Conservation (phyloP, 2,329 filamentous ascomycete species). For the Cytospora chrysosperma region DNA sequence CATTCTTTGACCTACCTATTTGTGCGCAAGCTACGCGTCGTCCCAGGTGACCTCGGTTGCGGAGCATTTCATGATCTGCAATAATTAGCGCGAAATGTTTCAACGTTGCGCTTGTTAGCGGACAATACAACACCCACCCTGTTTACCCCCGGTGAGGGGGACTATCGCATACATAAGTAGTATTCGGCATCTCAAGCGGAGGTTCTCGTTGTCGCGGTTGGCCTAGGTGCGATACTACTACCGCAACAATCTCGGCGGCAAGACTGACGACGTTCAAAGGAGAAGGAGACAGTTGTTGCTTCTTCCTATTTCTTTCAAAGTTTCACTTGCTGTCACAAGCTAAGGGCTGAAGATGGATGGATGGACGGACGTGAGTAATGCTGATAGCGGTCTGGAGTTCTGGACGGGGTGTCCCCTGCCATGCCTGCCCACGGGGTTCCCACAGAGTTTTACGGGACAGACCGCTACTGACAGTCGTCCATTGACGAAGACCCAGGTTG, state of each 20-base stretch:
- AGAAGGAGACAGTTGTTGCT: not conserved
- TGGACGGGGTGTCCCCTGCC: too few relatives aligned
- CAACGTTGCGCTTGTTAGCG: not conserved
- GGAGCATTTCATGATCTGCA: not conserved
- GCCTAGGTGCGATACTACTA: not conserved
- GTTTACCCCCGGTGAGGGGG: not conserved
- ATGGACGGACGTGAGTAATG: too few relatives aligned
- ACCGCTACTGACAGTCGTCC: too few relatives aligned
- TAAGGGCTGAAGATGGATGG: too few relatives aligned
- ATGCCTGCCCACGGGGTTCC: too few relatives aligned
- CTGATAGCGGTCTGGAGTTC: too few relatives aligned
- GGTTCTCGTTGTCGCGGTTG: constrained; percentile 3
- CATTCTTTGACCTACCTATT: too few relatives aligned
- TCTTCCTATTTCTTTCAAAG: not conserved
- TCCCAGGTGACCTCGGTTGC: constrained; percentile 8
- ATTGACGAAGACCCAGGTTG: too few relatives aligned
- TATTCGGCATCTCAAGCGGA: not conserved
- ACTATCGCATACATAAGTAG: too few relatives aligned
- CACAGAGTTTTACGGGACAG: too few relatives aligned
- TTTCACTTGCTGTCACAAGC: too few relatives aligned
- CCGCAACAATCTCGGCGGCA: not conserved
- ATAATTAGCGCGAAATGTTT: not conserved
- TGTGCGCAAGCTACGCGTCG: not conserved
- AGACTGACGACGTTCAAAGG: not conserved
- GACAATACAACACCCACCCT: constrained; percentile 6